Conservation (phyloP, 2,329 filamentous ascomycete species). For the Parascedosporium putredinis region DNA sequence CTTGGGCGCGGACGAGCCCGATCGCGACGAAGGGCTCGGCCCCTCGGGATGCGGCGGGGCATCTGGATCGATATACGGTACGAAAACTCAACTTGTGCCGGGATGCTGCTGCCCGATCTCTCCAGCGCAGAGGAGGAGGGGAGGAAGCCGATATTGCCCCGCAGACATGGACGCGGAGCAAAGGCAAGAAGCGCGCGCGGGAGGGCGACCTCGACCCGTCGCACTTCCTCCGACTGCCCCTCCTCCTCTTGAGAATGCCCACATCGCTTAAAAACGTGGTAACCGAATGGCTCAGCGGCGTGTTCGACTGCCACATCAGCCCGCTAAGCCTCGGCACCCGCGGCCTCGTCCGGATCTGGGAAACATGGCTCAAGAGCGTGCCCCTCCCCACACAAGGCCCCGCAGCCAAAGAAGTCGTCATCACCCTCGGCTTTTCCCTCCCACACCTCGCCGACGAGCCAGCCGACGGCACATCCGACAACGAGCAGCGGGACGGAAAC, state of each 20-base stretch:
- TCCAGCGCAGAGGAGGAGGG: background rate
- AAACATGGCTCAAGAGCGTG: constrained; percentile 36
- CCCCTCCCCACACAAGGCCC: constrained; percentile 21
- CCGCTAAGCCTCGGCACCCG: constrained; percentile 38
- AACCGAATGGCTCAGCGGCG: constrained; percentile 38
- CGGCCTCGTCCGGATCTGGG: constrained; percentile 38
- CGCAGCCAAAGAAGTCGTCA: constrained; percentile 33
- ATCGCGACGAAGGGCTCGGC: constrained; percentile 8
- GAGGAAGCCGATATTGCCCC: background rate
- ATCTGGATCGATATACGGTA: constrained; percentile 40
- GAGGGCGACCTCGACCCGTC: background rate
- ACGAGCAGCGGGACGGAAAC: constrained; percentile 13
- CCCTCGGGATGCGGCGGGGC: constrained; percentile 11
- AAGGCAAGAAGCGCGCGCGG: background rate
- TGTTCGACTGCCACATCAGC: constrained; percentile 47
- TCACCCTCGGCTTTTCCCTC: constrained; percentile 41
- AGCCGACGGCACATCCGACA: constrained; percentile 11
- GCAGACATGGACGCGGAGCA: background rate
- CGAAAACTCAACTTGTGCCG: constrained; percentile 40
- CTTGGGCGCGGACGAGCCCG: constrained; percentile 7
- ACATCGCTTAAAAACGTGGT: constrained; percentile 37
- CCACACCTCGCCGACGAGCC: constrained; percentile 15
- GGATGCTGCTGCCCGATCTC: constrained; percentile 35
- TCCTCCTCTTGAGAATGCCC: constrained; percentile 47
- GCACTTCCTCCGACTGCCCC: constrained; percentile 36